Evolutionary conservation across 2,329 filamentous ascomycete genomes (phyloP), one percentile per base, ranked within the genome.

Genomic region (Fusarium avenaceum): DNA sequence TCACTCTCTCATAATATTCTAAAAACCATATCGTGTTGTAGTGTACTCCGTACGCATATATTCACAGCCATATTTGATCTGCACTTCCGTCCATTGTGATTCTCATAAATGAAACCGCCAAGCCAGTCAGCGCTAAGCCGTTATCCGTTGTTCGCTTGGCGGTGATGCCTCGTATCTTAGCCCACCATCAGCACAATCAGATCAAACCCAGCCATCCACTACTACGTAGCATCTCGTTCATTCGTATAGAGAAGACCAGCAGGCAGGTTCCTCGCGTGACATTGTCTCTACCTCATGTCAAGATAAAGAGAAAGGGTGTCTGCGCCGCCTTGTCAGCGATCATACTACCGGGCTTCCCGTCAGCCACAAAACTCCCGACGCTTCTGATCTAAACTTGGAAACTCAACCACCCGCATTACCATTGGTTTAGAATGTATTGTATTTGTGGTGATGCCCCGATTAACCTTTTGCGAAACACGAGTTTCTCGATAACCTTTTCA

Each of bases 61-160:
- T 22, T 19, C 9, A 39, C 33, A 28, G 7, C 15, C 26, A 30
- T 45, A 56, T 48, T 57, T 35, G 49, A 63, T 45, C 60, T 63
- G 19, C 50, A 46, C 7, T 26, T 3, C 46, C 6, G 32, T 10
- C 33, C 33, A 61, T 51, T 51, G 46, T 28, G 45, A 61, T 52
- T 61, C 54, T 39, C 52, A 44, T 26, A 24, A 24, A 59, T 59
- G 61, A 65, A 65, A 65, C 60, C 32, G 60, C 61, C 61, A 64
- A 64, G 61, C 52, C 58, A 17, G 46, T 64, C 52, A 64, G 61
- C 61, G 10, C 61, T 64, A 64, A 11, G 44, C 51, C 51, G 52
- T 20, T 35, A 63, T 57, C 52, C 61, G 52, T 22, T 44, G 19
- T 33, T 22, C 44, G 35, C 58, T 63, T 63, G 59, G 59, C 59